Evolutionary conservation across 768 basidiomycete species (phyloP).

Genomic region (Gyrodon lividus): DNA sequence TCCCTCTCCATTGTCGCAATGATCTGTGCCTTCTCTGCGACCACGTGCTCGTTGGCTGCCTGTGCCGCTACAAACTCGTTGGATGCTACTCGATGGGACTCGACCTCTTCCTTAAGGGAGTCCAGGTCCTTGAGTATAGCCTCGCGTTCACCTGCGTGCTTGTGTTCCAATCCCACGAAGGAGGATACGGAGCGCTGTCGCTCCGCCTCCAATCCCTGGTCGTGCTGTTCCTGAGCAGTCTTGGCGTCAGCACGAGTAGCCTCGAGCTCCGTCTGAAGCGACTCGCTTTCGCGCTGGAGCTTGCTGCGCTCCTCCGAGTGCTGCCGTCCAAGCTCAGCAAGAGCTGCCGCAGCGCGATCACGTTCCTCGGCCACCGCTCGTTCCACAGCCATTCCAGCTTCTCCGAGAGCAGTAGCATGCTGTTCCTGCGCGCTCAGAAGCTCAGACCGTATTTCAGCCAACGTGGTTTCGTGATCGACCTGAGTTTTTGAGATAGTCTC

Average conservation of each 20-base stretch:
- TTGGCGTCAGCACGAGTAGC: slow-evolving; percentile 47
- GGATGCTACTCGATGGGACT: slow-evolving; percentile 47
- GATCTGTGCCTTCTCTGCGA: slow-evolving; percentile 49
- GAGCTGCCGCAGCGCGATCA: slow-evolving; percentile 38
- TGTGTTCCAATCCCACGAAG: slow-evolving; percentile 17
- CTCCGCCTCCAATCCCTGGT: slow-evolving; percentile 25
- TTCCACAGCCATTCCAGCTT: slow-evolving; percentile 32
- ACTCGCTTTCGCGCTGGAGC: slow-evolving; percentile 35
- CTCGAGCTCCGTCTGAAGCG: slow-evolving; percentile 53
- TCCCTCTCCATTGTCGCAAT: slow-evolving; percentile 52
- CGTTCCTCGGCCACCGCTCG: slow-evolving; percentile 46
- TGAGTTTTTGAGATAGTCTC: slow-evolving; percentile 41
- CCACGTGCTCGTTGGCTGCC: slow-evolving; percentile 43
- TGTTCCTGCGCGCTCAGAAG: slow-evolving; percentile 38
- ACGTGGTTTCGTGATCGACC: slow-evolving; percentile 47
- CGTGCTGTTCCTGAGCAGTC: slow-evolving; percentile 22
- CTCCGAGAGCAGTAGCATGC: slow-evolving; percentile 38
- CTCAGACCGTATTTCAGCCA: slow-evolving; percentile 40
- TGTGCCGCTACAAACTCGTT: slow-evolving; percentile 39
- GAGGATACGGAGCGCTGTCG: slow-evolving; percentile 24
- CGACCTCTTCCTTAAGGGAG: slow-evolving; percentile 49
- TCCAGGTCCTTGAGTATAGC: slow-evolving; percentile 47
- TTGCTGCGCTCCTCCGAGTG: slow-evolving; percentile 49
- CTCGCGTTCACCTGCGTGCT: slow-evolving; percentile 21
- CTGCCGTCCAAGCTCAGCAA: slow-evolving; percentile 50